These are phyloP conservation scores for Graphium sp. DNA, from an alignment of 2,329 filamentous ascomycete genomes.

Conservation along the genomic window DNA sequence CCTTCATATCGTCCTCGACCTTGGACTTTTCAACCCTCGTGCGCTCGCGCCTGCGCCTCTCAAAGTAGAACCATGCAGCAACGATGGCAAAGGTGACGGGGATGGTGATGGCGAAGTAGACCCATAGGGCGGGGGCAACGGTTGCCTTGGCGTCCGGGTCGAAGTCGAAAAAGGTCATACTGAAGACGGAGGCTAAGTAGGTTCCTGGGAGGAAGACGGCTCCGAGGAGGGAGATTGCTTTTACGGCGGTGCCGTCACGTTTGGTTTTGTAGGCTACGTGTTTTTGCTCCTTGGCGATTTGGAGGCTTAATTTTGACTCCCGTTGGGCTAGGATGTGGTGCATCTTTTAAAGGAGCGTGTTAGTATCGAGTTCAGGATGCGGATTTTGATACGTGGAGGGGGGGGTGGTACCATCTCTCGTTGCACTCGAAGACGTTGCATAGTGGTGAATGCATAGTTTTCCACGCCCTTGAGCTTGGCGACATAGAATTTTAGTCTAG, in stretches of 20 bases:
- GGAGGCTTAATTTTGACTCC: slow-evolving; percentile 45
- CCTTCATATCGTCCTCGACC: slow-evolving; percentile 35
- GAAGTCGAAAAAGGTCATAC: slow-evolving; percentile 53
- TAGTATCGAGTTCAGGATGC: slow-evolving; percentile 12
- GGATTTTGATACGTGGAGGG: too few species aligned
- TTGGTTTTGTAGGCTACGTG: slow-evolving; percentile 42
- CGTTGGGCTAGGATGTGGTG: slow-evolving; percentile 52
- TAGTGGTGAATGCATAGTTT: slow-evolving; percentile 44
- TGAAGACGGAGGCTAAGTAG: slow-evolving; percentile 45
- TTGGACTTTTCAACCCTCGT: slow-evolving; percentile 31
- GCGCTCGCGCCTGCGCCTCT: slow-evolving; percentile 28
- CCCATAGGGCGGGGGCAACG: slow-evolving; percentile 38
- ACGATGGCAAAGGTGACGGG: slow-evolving; percentile 40
- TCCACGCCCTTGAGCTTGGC: slow-evolving; percentile 44
- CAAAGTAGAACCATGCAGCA: slow-evolving; percentile 34
- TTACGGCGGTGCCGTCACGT: slow-evolving; percentile 47
- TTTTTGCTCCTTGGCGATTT: slow-evolving; percentile 44
- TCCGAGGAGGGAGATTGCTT: slow-evolving; percentile 45
- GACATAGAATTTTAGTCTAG: slow-evolving; percentile 40
- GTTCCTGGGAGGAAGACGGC: slow-evolving; percentile 47
- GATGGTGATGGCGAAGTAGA: slow-evolving; percentile 45
- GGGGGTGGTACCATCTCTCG: slow-evolving; percentile 42
- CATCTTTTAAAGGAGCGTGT: too few species aligned
- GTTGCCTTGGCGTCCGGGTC: slow-evolving; percentile 20
- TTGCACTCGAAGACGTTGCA: slow-evolving; percentile 44